Evolutionary conservation across 202 grass and related monocot species (phyloP), one percentile per base, ranked within the genome.

Genomic region (Schoenoplectus tabernaemontani): DNA sequence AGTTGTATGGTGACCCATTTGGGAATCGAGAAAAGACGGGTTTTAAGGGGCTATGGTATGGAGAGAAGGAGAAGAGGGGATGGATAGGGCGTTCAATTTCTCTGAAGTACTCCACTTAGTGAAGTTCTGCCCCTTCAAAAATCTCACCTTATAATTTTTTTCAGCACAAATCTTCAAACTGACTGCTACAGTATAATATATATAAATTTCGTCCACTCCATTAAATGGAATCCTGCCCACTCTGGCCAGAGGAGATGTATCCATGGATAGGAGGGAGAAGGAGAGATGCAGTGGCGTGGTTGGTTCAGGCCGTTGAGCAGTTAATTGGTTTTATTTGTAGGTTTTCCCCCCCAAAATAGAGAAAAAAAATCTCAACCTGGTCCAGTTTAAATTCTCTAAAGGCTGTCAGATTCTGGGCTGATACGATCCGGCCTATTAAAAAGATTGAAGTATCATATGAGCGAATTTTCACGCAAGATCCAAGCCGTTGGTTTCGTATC

Each of bases 211-310:
- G n/a, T n/a, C n/a, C n/a, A n/a, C n/a, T n/a, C n/a, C n/a, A n/a
- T n/a, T n/a, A n/a, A n/a, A n/a, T n/a, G n/a, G n/a, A n/a, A n/a
- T n/a, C n/a, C n/a, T n/a, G n/a, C n/a, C n/a, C n/a, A n/a, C n/a
- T n/a, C n/a, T n/a, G n/a, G n/a, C n/a, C n/a, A n/a, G n/a, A n/a
- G n/a, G n/a, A n/a, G n/a, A n/a, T n/a, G n/a, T n/a, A n/a, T n/a
- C n/a, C n/a, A n/a, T n/a, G 57, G 48, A 51, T 11, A 51, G 26
- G 46, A 51, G 26, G 20, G 69, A 30, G n/a, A n/a, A n/a, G n/a
- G n/a, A n/a, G n/a, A n/a, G n/a, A n/a, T n/a, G n/a, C n/a, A 51
- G 44, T 4, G 69, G 69, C 69, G 53, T 73, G 22, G 69, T 73
- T 73, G 43, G 13, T 50, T 53, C 13, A 51, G n/a, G n/a, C 26